Evolutionary conservation across 2,329 filamentous ascomycete genomes (phyloP).

Genomic region (Cordyceps fumosorosea): DNA sequence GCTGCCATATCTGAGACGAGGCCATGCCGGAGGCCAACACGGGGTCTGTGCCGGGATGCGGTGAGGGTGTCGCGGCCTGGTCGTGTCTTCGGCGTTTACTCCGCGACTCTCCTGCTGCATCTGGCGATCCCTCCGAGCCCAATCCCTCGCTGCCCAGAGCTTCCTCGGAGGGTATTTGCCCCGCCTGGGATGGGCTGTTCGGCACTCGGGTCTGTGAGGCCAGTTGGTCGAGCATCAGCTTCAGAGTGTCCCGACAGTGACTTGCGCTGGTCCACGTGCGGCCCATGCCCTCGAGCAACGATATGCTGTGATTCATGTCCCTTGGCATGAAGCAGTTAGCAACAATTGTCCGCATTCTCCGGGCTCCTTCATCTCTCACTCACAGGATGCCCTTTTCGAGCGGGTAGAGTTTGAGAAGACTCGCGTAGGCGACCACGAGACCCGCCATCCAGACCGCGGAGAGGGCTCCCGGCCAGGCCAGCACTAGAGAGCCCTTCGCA

Average conservation of each 20-base stretch:
- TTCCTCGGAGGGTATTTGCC: neutral
- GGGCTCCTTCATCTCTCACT: constrained; percentile 1
- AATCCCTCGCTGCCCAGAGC: neutral
- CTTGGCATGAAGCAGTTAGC: neutral
- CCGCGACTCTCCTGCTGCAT: neutral
- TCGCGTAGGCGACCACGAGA: constrained; percentile 28
- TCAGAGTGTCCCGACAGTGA: neutral
- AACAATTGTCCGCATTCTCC: neutral
- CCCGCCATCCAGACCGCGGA: constrained; percentile 32
- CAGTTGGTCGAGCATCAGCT: neutral
- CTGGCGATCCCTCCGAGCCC: neutral
- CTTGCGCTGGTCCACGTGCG: neutral
- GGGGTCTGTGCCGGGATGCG: neutral
- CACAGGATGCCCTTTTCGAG: constrained; percentile 16
- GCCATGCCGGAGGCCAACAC: too few relatives aligned
- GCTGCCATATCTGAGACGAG: constrained; percentile 5
- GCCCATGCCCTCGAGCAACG: neutral
- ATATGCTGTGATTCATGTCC: neutral
- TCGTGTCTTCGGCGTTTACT: neutral
- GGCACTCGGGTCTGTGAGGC: neutral
- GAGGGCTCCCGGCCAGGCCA: constrained; percentile 30
- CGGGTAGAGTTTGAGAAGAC: constrained; percentile 24
- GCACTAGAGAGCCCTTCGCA: constrained; percentile 15
- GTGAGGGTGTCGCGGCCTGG: neutral
- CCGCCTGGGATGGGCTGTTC: neutral